Evolutionary conservation across 2,329 filamentous ascomycete genomes (phyloP).

Genomic region (Trichoderma semiorbis): DNA sequence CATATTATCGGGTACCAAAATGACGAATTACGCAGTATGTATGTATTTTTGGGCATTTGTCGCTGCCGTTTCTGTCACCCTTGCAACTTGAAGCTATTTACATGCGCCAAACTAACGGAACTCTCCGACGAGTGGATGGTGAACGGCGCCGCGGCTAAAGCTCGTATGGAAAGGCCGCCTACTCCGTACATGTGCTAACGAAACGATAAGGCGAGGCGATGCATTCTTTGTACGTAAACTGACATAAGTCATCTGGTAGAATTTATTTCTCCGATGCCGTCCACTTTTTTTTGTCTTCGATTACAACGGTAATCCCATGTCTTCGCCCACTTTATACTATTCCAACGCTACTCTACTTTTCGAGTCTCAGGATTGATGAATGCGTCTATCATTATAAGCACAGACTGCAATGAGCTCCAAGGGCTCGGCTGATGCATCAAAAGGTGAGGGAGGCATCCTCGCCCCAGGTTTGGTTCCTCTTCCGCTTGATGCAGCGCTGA

Average conservation of each 20-base stretch:
- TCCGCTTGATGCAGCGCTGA: neutral
- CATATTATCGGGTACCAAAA: neutral
- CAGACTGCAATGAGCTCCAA: slow-evolving; percentile 14
- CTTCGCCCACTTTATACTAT: neutral
- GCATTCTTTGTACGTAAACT: slow-evolving; percentile 12
- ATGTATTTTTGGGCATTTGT: neutral
- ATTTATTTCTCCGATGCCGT: slow-evolving; percentile 14
- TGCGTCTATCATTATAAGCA: neutral
- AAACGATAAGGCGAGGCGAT: neutral
- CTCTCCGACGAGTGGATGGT: neutral
- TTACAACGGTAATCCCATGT: neutral
- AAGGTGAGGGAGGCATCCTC: neutral
- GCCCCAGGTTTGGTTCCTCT: neutral
- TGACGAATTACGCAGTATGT: neutral
- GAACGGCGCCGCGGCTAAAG: neutral
- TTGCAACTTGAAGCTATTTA: neutral
- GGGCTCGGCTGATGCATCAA: slow-evolving; percentile 11
- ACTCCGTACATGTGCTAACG: neutral
- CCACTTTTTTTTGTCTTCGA: neutral
- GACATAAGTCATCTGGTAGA: neutral
- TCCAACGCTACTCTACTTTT: neutral
- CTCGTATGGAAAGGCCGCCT: neutral
- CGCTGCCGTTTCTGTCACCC: neutral
- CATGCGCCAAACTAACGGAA: neutral
- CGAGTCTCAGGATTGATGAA: slow-evolving; percentile 7